These are phyloP conservation scores for Hypoxylon sp. DNA, from an alignment of 2,329 filamentous ascomycete species.

Conservation along the genomic window DNA sequence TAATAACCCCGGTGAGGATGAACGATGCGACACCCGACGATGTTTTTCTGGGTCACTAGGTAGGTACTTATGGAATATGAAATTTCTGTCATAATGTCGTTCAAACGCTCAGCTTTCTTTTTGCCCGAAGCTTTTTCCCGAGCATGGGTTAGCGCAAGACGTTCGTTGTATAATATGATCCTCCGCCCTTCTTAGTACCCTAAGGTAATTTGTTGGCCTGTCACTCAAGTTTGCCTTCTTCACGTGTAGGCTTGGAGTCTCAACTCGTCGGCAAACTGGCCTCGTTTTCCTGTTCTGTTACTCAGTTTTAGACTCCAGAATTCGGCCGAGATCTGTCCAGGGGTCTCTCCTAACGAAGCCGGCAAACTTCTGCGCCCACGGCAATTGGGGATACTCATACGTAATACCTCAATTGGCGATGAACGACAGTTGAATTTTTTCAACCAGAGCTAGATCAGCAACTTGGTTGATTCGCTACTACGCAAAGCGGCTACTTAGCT, in stretches of 20 bases:
- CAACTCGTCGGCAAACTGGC: constrained; percentile 27
- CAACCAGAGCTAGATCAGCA: constrained; percentile 7
- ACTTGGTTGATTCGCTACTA: constrained; percentile 9
- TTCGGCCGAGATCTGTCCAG: constrained; percentile 38
- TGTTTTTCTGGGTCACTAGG: constrained; percentile 17
- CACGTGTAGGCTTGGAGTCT: constrained; percentile 34
- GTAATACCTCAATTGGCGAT: constrained; percentile 27
- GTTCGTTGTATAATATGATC: constrained; percentile 20
- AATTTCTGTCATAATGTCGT: constrained; percentile 18
- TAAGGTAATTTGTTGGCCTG: neutral
- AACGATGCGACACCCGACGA: constrained; percentile 31
- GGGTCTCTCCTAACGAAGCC: constrained; percentile 15
- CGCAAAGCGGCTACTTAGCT: neutral
- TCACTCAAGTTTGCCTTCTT: constrained; percentile 31
- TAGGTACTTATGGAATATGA: constrained; percentile 19
- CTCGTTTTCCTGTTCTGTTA: constrained; percentile 29
- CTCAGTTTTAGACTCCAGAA: constrained; percentile 33
- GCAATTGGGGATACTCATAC: constrained; percentile 27
- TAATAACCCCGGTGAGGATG: constrained; percentile 28
- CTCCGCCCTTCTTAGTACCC: constrained; percentile 10
- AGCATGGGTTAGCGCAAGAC: constrained; percentile 3
- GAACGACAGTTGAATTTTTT: constrained; percentile 1
- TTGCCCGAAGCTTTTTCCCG: constrained; percentile 3
- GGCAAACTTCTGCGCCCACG: constrained; percentile 25
- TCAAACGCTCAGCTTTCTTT: neutral